Base-by-base conservation (phyloP, 352 stramenopile species). In the Phytophthora citrophthora region DNA sequence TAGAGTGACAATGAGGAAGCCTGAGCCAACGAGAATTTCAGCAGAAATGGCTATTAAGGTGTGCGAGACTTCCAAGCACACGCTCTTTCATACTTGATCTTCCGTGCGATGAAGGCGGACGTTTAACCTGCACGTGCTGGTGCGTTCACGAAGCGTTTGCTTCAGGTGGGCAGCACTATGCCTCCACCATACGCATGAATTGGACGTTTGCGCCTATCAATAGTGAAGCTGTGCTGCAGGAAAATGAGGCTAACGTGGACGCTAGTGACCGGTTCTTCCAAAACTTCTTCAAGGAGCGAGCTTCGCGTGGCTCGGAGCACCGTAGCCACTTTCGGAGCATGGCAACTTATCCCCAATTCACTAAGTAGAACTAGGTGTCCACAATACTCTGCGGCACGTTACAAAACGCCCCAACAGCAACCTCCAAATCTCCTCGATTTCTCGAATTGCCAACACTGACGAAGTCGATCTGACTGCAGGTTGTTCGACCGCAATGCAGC, bases 21-120 rank as follows among this genome's bases (percentile, higher is more conserved):
- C n/a, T n/a, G n/a, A n/a, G n/a, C n/a, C n/a, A n/a, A n/a, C n/a
- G n/a, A n/a, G n/a, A n/a, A n/a, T n/a, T n/a, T n/a, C n/a, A n/a
- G n/a, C n/a, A n/a, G n/a, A n/a, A n/a, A n/a, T n/a, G n/a, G n/a
- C n/a, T n/a, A n/a, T n/a, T 7, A 93, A 97, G 38, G 74, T 99
- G 54, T 76, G 81, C 29, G 88, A 96, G 60, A 97, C 95, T 26
- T 95, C 86, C 58, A 97, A 99, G 72, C 81, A 98, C 65, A 99
- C 96, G 13, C 82, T 99, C 51, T 99, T 99, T 52, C 86, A 18
- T 99, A 99, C 77, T 67, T 99, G n/a, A 65, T 99, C 32, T 99
- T 98, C 83, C 97, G 97, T 46, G 94, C 96, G 10, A 94, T 99
- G 61, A 99, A 99, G 72, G 85, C 86, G 15, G 97, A 99, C 64